These are phyloP conservation scores for Thalassiosira livingstoniorum DNA, from an alignment of 352 stramenopile genomes.

Conservation along the genomic window DNA sequence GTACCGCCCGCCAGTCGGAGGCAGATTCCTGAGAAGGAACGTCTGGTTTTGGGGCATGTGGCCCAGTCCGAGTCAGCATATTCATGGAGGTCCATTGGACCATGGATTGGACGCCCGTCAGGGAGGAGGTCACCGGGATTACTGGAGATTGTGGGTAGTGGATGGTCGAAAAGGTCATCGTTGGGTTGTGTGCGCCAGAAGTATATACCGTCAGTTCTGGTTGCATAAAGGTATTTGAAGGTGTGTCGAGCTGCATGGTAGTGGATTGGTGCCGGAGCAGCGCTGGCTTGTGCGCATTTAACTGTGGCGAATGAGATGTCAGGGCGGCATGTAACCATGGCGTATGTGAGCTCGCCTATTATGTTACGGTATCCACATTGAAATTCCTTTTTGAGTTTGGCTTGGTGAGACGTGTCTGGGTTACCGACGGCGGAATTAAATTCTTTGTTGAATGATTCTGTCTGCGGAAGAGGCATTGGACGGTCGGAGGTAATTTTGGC, in stretches of 20 bases:
- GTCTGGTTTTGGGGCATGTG: constrained; percentile 4
- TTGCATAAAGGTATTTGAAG: constrained; percentile 8
- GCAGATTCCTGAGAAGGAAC: constrained; percentile 7
- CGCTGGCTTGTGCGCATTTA: not conserved
- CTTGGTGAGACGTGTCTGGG: constrained; percentile 11
- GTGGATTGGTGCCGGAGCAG: not conserved
- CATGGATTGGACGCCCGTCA: not conserved
- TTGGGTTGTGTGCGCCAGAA: constrained; percentile 10
- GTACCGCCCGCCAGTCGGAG: no score
- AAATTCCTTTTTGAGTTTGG: not conserved
- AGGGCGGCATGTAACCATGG: constrained; percentile 20
- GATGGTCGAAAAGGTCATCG: not conserved
- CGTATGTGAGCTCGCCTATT: constrained; percentile 57
- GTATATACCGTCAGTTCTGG: constrained; percentile 10
- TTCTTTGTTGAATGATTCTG: not conserved
- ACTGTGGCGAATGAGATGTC: constrained; percentile 13
- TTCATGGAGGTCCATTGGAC: no score
- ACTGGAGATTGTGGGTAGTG: not conserved
- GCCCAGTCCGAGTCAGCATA: constrained; percentile 10
- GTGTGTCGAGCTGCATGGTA: constrained; percentile 1
- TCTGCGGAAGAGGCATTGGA: not conserved
- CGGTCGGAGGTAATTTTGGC: not conserved
- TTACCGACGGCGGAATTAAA: not conserved
- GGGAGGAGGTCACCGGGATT: constrained; percentile 12
- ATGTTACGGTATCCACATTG: constrained; percentile 33